Conservation (phyloP, 768 basidiomycete species). For the Xerocomellus intermedius region DNA sequence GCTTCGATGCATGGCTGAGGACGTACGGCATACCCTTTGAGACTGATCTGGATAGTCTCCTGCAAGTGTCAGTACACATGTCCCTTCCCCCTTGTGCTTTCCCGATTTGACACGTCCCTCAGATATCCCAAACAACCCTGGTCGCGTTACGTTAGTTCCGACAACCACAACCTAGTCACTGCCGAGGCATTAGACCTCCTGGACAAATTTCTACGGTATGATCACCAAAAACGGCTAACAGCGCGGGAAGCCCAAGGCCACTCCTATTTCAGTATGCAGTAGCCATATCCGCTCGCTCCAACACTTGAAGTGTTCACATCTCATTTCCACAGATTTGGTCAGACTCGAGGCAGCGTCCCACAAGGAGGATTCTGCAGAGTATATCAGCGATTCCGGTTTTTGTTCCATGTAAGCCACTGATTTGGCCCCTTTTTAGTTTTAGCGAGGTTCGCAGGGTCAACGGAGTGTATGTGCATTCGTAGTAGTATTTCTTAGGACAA, state of each 20-base stretch:
- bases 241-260: constrained; percentile 67
- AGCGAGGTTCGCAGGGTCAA: not conserved
- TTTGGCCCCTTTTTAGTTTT: not conserved
- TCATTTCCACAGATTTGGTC: constrained; percentile 41
- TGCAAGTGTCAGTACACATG: constrained; percentile 41
- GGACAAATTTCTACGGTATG: constrained; percentile 65
- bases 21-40: constrained; percentile 66
- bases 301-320: constrained; percentile 14
- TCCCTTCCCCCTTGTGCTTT: not conserved
- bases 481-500: constrained; percentile 7
- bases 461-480: constrained; percentile 4
- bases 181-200: constrained; percentile 65
- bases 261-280: constrained; percentile 57
- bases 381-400: constrained; percentile 50
- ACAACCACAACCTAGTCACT: constrained; percentile 57
- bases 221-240: constrained; percentile 66
- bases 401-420: constrained; percentile 35
- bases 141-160: constrained; percentile 56
- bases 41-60: constrained; percentile 55
- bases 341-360: constrained; percentile 45
- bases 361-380: constrained; percentile 41
- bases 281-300: constrained; percentile 23
- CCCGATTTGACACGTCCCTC: not conserved
- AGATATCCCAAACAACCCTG: constrained; percentile 67
- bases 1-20: constrained; percentile 58